Evolutionary conservation across 2,329 filamentous ascomycete genomes (phyloP).

Genomic region (Ascosphaera aggregata): DNA sequence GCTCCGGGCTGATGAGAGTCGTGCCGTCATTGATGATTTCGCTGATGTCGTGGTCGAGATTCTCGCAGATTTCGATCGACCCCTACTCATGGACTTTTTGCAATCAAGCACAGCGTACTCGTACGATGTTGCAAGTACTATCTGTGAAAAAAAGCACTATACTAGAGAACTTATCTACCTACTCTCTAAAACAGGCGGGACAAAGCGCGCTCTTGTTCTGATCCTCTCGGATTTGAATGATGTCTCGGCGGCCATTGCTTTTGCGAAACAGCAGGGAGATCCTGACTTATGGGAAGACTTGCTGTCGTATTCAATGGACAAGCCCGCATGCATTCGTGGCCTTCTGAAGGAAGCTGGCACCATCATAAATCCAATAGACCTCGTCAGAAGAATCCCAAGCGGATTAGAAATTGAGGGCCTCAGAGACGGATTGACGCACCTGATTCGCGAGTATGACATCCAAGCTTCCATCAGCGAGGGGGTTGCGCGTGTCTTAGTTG

Average conservation of each 20-base stretch:
- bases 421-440: constrained; percentile 64
- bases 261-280: constrained; percentile 83
- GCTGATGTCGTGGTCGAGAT: constrained; percentile 69
- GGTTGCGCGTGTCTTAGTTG: constrained; percentile 62
- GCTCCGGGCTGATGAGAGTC: constrained; percentile 31
- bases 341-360: constrained; percentile 87
- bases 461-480: constrained; percentile 82
- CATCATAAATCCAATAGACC: constrained; percentile 71
- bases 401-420: constrained; percentile 82
- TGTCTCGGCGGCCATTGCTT: constrained; percentile 77
- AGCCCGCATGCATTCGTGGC: constrained; percentile 79
- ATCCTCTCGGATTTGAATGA: constrained; percentile 88
- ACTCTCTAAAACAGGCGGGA: constrained; percentile 84
- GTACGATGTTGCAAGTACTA: constrained; percentile 46
- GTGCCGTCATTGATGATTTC: constrained; percentile 57
- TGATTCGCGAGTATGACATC: constrained; percentile 90
- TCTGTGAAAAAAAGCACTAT: constrained; percentile 62
- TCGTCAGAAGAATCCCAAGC: constrained; percentile 77
- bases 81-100: constrained; percentile 66
- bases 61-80: constrained; percentile 63
- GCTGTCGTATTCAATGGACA: constrained; percentile 91
- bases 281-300: constrained; percentile 88
- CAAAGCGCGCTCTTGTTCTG: constrained; percentile 70
- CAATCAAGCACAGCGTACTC: constrained; percentile 66
- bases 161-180: constrained; percentile 89